Evolutionary conservation across 805 yeast species (phyloP), one percentile per base, ranked within the genome.

Genomic region (Zygosaccharomyces lentus): DNA sequence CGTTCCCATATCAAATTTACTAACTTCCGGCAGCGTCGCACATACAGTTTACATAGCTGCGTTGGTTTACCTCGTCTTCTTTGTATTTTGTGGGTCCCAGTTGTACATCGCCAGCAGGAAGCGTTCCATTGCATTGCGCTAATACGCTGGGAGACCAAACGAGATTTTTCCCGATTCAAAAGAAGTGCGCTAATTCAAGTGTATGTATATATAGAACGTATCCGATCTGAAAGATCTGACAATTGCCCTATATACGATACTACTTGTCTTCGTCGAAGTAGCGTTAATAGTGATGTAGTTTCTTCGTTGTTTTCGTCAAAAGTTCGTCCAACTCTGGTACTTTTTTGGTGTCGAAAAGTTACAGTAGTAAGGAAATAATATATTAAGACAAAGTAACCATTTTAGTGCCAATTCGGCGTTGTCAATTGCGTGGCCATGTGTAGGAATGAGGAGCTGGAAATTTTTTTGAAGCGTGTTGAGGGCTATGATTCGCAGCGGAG

Each of bases 1-100:
- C 25, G 12, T 43, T 36, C 12, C 17, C 13, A 23, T 13, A 23
- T 23, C 26, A 21, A 23, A 13, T 35, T 6, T 50, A 47, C 51
- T 45, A 44, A 46, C 48, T 17, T 31, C 24, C 46, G 51, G 42
- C 43, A 76, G 81, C 25, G 98, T 91, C 32, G 96, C 98, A 24
- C 78, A 78, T 54, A 93, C 98, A 3, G 83, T 91, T 21, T 84
- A 84, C 69, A 83, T 89, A 41, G 96, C 98, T 21, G 96, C 90
- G 7, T 63, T 84, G 47, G 89, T 91, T 9, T 91, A 91, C 65
- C 67, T 81, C 46, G 75, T 72, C 26, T 88, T 89, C 75, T 84
- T 93, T 58, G 70, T 83, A 26, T 91, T 90, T 69, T 91, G 98
- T 67, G 98, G 97, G 3, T 81, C 80, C 55, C 98, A 91, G 67